phyloP scores from a whole-genome alignment of 2,329 filamentous ascomycete species.

The Metarhizium brunneum region DNA sequence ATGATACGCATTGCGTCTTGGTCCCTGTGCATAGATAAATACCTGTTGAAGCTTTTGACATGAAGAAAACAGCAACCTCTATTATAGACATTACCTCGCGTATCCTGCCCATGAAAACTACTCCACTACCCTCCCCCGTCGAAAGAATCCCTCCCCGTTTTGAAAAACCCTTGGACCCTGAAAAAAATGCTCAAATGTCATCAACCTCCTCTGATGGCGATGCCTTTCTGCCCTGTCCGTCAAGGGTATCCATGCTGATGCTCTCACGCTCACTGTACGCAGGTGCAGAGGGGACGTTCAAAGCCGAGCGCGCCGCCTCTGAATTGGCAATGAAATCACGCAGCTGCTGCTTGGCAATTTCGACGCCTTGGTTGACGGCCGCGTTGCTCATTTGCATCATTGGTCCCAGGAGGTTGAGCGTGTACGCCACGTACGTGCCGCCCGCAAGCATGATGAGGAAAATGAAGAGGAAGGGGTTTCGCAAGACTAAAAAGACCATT shows the following conservation, averaged over 20 bases:
- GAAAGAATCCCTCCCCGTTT: not conserved
- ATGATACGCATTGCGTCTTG: not conserved
- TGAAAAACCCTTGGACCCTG: not conserved
- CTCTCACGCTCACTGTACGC: constrained; percentile 30
- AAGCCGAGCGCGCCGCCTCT: constrained; percentile 75
- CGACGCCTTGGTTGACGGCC: constrained; percentile 73
- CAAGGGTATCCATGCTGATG: constrained; percentile 51
- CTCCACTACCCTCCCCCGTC: not conserved
- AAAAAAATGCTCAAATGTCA: constrained; percentile 35
- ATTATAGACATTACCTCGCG: constrained; percentile 8
- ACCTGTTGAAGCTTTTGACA: not conserved
- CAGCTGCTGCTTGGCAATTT: constrained; percentile 85
- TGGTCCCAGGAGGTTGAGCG: constrained; percentile 88
- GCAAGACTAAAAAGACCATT: constrained; percentile 55
- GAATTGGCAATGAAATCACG: constrained; percentile 82
- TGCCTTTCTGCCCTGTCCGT: constrained; percentile 47
- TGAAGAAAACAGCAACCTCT: not conserved
- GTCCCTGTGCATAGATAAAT: not conserved
- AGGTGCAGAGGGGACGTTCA: constrained; percentile 55
- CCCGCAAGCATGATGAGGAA: constrained; percentile 69
- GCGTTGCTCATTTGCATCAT: constrained; percentile 94
- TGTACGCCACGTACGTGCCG: constrained; percentile 83
- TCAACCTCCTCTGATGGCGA: constrained; percentile 43
- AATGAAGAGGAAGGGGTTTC: constrained; percentile 89
- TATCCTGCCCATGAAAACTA: constrained; percentile 9